These are phyloP conservation scores for Puccinia horiana DNA, from an alignment of 1,284 basidiomycete species.

Conservation along the genomic window DNA sequence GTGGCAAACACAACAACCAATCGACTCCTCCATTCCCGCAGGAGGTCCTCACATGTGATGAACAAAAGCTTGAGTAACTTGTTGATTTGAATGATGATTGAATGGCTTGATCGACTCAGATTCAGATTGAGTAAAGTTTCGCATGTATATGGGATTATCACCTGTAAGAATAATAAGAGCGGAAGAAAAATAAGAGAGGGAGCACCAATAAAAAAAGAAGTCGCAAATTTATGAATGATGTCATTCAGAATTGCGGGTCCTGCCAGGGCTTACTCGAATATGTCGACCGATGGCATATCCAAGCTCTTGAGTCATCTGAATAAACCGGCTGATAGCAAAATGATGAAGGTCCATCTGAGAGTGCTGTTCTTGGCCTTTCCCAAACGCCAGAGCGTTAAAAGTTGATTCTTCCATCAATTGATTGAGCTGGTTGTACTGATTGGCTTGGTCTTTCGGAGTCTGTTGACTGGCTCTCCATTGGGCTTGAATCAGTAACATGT, in stretches of 20 bases:
- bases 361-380: not conserved
- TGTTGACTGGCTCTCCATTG: constrained; percentile 14
- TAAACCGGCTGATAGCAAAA: constrained; percentile 9
- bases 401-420: constrained; percentile 8
- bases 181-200: not conserved
- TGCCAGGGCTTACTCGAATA: constrained; percentile 2
- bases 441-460: not conserved
- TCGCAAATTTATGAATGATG: not conserved
- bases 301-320: constrained; percentile 1
- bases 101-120: not conserved
- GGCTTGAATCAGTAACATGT: constrained; percentile 7
- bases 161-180: not conserved
- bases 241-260: not conserved
- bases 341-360: not conserved
- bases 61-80: not conserved
- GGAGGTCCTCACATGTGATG: not conserved
- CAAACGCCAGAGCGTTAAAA: constrained; percentile 7
- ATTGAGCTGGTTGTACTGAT: constrained; percentile 10
- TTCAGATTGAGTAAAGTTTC: constrained; percentile 6
- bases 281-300: constrained; percentile 15
- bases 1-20: constrained; percentile 1
- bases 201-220: not conserved
- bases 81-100: not conserved
- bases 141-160: constrained; percentile 13
- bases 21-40: constrained; percentile 18